Conservation (phyloP, 352 stramenopile genomes). For the Pythium myriotylum region DNA sequence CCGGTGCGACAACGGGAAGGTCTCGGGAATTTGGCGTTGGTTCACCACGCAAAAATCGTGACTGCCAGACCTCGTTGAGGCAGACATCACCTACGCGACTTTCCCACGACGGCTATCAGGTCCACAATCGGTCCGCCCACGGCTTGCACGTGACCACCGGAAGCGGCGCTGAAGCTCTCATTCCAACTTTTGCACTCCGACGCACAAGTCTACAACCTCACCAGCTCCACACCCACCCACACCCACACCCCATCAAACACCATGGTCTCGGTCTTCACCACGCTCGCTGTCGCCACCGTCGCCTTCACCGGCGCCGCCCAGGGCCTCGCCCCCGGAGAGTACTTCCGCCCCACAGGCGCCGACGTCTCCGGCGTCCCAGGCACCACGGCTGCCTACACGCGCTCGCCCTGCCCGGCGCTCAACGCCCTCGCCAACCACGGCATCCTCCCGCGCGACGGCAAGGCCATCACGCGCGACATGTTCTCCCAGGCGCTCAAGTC, state of each 20-base stretch:
- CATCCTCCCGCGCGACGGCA: constrained; percentile 48
- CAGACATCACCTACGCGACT: no score
- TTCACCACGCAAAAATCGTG: no score
- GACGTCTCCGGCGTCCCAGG: constrained; percentile 30
- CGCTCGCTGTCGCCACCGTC: background rate
- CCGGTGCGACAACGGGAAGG: no score
- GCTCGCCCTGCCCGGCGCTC: constrained; percentile 49
- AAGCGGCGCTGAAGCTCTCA: no score
- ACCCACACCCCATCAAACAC: background rate
- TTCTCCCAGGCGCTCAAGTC: constrained; percentile 49
- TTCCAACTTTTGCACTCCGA: no score
- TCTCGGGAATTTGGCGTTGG: no score
- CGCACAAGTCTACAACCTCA: constrained; percentile 14
- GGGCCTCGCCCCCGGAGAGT: constrained; percentile 14
- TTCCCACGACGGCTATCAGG: no score
- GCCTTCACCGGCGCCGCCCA: no score
- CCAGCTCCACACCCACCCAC: no score
- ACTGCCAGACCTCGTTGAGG: no score
- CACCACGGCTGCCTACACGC: constrained; percentile 21
- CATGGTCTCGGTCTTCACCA: constrained; percentile 14
- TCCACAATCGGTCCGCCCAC: no score
- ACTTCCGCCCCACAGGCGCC: constrained; percentile 39
- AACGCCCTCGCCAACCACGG: constrained; percentile 65
- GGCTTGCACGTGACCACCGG: no score
- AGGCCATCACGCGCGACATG: constrained; percentile 39